Evolutionary conservation across 78 protist genomes (phyloP), one percentile per base, ranked within the genome.

Genomic region (Guillardia theta): DNA sequence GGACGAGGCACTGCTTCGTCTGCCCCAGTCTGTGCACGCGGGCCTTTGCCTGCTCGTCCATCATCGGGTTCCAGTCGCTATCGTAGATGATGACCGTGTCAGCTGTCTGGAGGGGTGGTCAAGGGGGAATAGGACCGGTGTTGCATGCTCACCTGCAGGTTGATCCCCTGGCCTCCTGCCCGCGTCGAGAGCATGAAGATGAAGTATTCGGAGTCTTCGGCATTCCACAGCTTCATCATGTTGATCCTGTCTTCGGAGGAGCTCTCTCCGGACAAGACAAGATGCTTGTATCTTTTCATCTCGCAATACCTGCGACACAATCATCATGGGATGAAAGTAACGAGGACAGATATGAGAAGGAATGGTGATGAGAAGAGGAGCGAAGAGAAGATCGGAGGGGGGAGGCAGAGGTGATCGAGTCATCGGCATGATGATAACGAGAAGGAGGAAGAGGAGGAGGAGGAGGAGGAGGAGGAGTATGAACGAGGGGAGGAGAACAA

Each of bases 21-120:
- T 99, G 99, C 5, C 99, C 99, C 43, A 98, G 94, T 39, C 99
- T 97, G 90, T 99, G 99, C 9, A 98, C 97, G 15, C 99, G 95
- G 18, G 98, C 97, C 88, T 97, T 97, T 33, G 96, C 96, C 44
- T 96, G 97, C 90, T 46, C 64, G 92, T 87, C 92, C 92, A 87
- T 87, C 94, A 94, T 95, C 44, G 97, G 97, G 94, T 96, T 96
- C 97, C 96, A 96, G 80, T 95, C 97, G 36, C 94, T 44, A 83
- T 96, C 97, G 92, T 46, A 96, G 53, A 96, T 43, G 39, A 96
- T 43, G 43, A 96, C 96, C 3, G 90, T 80, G 87, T 96, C 96
- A 0, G 97, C 97, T 0, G 90, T 80, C 50, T 80, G 80, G 19
- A 6, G n/a, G 30, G 19, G n/a, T 64, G 37, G n/a, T 64, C 6